A percentile compares a stretch with the other conserved stretches of the same genome.
Conservation (phyloP, 2,329 filamentous ascomycete genomes). For the Dactylellina cionopaga region DNA sequence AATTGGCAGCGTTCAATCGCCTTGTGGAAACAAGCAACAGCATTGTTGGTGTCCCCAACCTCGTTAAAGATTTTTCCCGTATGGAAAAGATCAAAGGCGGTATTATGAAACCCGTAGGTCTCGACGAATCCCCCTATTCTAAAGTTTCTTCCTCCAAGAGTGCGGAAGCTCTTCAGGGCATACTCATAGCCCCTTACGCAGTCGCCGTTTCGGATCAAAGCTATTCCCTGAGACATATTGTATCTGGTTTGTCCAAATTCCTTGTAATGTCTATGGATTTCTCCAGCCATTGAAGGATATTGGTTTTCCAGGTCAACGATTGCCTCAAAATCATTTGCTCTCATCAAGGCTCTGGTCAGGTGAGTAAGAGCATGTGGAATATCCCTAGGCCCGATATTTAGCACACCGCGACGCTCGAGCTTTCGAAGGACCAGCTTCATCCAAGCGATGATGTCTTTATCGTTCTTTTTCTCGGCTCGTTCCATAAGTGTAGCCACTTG, state of each 20-base stretch:
- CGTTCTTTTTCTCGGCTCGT: not conserved
- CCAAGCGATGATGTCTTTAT: conserved; percentile 3
- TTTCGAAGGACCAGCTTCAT: not conserved
- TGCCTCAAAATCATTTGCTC: not conserved
- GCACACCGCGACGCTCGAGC: not conserved
- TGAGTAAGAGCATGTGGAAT: conserved; percentile 23
- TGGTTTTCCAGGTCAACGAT: not conserved
- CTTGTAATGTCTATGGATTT: not conserved
- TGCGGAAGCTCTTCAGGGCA: not conserved
- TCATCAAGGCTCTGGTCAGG: not conserved
- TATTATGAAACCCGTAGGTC: not conserved
- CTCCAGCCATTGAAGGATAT: not conserved
- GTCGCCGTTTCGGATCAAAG: not conserved
- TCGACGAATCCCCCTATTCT: not conserved
- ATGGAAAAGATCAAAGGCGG: not conserved
- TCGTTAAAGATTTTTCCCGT: conserved; percentile 1
- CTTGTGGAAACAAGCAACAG: not conserved
- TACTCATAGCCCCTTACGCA: not conserved
- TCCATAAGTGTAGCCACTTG: conserved; percentile 4
- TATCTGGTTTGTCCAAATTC: no score
- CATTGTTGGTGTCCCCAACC: not conserved
- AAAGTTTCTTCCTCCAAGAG: not conserved
- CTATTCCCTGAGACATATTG: not conserved
- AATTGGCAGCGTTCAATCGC: conserved; percentile 1
- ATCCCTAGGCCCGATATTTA: conserved; percentile 8